Conservation (phyloP, 140 eudicot species). For the Bidens hawaiensis region DNA sequence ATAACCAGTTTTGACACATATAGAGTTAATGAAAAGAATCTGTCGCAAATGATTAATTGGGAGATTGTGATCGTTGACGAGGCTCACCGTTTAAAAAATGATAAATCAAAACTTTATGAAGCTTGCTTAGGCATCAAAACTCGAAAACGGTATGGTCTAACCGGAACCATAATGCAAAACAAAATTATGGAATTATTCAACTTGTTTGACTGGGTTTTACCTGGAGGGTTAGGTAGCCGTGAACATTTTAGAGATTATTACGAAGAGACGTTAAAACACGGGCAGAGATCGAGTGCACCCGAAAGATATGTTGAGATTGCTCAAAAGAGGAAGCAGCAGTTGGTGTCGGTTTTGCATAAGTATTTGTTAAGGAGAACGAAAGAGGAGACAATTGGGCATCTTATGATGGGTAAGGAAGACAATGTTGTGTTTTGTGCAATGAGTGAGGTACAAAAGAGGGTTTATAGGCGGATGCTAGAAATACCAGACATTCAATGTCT, state of each 20-base stretch:
- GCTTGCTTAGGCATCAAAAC: slow-evolving; percentile 71
- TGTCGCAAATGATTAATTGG: slow-evolving; percentile 55
- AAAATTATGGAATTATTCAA: slow-evolving; percentile 91
- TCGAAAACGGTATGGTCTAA: slow-evolving; percentile 73
- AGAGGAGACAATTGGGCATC: slow-evolving; percentile 94
- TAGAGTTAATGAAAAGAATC: slow-evolving; percentile 60
- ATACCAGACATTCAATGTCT: slow-evolving; percentile 88
- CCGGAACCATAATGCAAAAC: slow-evolving; percentile 96
- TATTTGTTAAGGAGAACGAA: slow-evolving; percentile 86
- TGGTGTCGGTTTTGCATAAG: slow-evolving; percentile 59
- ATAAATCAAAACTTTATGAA: slow-evolving; percentile 77
- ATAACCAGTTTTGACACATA: slow-evolving; percentile 88
- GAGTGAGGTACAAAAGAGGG: slow-evolving; percentile 89
- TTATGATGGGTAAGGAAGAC: slow-evolving; percentile 98
- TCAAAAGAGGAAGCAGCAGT: slow-evolving; percentile 67
- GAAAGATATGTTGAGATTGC: slow-evolving; percentile 64
- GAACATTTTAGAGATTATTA: slow-evolving; percentile 85
- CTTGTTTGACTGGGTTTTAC: slow-evolving; percentile 83
- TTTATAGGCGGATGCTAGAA: slow-evolving; percentile 70
- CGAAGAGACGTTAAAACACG: slow-evolving; percentile 90
- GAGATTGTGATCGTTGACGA: slow-evolving; percentile 81
- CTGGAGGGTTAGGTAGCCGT: slow-evolving; percentile 82
- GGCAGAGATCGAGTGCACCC: slow-evolving; percentile 87
- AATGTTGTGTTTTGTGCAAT: slow-evolving; percentile 94
- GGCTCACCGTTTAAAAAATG: slow-evolving; percentile 93